Evolutionary conservation across 371 early-diverging fungal genomes (phyloP).

Genomic region (Mucor racemosus): DNA sequence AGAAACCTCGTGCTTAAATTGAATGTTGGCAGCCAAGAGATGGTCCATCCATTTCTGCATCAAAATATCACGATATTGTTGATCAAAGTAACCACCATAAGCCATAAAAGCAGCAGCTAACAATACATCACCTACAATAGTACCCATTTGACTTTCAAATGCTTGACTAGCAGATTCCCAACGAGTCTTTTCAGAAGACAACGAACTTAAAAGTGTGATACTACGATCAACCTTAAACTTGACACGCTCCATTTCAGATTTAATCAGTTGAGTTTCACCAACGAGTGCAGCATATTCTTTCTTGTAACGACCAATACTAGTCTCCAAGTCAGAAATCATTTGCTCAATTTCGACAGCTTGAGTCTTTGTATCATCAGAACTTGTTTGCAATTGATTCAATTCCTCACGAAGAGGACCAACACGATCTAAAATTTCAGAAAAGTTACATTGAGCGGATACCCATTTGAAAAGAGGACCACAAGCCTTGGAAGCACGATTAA

Average conservation of each 20-base stretch:
- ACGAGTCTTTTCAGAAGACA: constrained; percentile 92
- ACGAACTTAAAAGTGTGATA: constrained; percentile 85
- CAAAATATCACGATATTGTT: constrained; percentile 88
- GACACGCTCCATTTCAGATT: constrained; percentile 95
- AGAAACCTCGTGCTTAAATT: constrained; percentile 83
- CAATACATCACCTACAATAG: constrained; percentile 98
- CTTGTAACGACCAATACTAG: constrained; percentile 89
- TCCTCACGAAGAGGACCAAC: constrained; percentile 97
- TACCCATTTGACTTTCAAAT: constrained; percentile 96
- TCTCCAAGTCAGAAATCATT: constrained; percentile 86
- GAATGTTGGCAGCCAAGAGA: constrained; percentile 74
- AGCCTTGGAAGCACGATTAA: constrained; percentile 98
- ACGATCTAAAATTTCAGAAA: constrained; percentile 88
- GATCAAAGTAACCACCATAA: constrained; percentile 97
- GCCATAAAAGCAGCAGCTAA: constrained; percentile 93
- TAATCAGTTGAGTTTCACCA: constrained; percentile 89
- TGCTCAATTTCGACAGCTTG: constrained; percentile 78
- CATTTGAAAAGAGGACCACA: constrained; percentile 98
- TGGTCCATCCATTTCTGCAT: constrained; percentile 83
- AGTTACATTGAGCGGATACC: constrained; percentile 96
- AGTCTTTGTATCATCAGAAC: constrained; percentile 77
- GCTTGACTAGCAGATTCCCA: constrained; percentile 93
- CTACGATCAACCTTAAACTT: constrained; percentile 94
- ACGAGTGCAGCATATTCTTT: constrained; percentile 97
- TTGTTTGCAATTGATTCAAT: constrained; percentile 81